Conservation (phyloP, 169 alveolate genomes). For the Plasmodium sp. region DNA sequence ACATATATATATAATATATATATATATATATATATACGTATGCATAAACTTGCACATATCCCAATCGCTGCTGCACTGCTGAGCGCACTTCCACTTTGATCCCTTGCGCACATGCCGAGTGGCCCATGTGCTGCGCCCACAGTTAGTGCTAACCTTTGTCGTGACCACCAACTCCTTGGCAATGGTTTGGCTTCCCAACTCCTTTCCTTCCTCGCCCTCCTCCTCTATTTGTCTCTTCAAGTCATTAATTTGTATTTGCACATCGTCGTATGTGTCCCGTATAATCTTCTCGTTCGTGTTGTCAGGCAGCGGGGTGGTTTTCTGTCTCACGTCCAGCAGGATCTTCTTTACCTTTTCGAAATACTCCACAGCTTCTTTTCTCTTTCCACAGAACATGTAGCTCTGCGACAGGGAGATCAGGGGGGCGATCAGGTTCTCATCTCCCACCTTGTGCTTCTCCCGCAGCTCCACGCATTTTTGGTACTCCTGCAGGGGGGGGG, state of each 20-base stretch:
- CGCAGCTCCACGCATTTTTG: slow-evolving; percentile 53
- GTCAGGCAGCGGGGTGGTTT: slow-evolving; percentile 55
- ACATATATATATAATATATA: background rate
- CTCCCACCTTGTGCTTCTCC: slow-evolving; percentile 57
- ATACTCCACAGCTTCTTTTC: slow-evolving; percentile 63
- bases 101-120: background rate
- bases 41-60: background rate
- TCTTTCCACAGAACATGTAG: slow-evolving; percentile 71
- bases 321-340: slow-evolving; percentile 55
- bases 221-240: slow-evolving; percentile 66
- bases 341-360: slow-evolving; percentile 60
- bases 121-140: background rate
- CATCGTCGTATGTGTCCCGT: slow-evolving; percentile 71
- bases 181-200: slow-evolving; percentile 55
- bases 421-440: slow-evolving; percentile 65
- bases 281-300: slow-evolving; percentile 65
- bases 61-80: background rate
- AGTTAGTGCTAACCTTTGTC: slow-evolving; percentile 18
- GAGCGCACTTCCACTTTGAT: background rate
- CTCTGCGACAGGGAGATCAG: slow-evolving; percentile 69
- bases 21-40: background rate
- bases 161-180: slow-evolving; percentile 49
- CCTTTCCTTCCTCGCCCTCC: slow-evolving; percentile 65
- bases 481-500: slow-evolving; percentile 25
- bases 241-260: slow-evolving; percentile 70